Evolutionary conservation across 257 asterid genomes (phyloP), one percentile per base, ranked within the genome.

Genomic region (Rhazya stricta): DNA sequence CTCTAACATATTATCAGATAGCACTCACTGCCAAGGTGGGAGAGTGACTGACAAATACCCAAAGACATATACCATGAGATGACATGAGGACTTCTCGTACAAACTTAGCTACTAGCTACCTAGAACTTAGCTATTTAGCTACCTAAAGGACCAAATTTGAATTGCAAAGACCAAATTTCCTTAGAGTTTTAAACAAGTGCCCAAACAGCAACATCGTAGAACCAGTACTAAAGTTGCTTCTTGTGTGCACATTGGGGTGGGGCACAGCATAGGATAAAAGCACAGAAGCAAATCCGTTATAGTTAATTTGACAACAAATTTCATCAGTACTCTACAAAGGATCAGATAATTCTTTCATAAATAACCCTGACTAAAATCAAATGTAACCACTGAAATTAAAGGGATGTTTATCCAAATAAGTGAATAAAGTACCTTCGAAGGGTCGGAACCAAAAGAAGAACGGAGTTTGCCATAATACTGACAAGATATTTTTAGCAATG

Each of bases 381-480:
- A 54, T 54, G 4, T 6, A 54, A 6, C 25, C 25, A 18, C 58
- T 63, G 13, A 63, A 37, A 66, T 37, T 39, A 21, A 36, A 66
- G 67, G 23, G 15, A 60, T 54, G 60, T 56, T 68, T 37, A 65
- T 18, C 69, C 34, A 10, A 12, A 4, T 66, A 8, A 54, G 25
- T 25, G 29, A 34, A 39, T 23, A 72, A 71, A 46, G 61, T 84
- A 92, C 99, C 99, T 91, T 89, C 76, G 78, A 76, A 67, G 86
- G 60, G 75, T 95, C 99, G 58, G 96, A 78, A 69, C 97, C 98
- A 74, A 89, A 89, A 53, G 99, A 97, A 48, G 97, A 89, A 53
- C 99, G 90, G 43, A 95, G 89, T 84, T 89, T 92, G 67, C 99
- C 99, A 79, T 92, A 93, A 79, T 87, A 84, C 79, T 88, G 96